Base-by-base conservation (phyloP, 2,329 filamentous ascomycete species). In the Neonectria magnoliae region DNA sequence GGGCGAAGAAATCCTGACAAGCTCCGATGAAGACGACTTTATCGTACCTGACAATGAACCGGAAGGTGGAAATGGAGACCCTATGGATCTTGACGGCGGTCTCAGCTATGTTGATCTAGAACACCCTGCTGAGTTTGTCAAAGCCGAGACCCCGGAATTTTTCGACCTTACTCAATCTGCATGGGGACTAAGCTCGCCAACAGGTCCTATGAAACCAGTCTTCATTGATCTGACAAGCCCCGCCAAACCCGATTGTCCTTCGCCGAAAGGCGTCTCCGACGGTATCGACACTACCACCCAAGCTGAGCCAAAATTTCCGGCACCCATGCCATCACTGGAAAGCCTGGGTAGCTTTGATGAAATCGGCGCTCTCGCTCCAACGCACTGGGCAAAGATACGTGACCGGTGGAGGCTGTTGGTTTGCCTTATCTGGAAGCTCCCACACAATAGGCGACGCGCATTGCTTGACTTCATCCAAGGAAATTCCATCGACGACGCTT, bases 1-100 rank as follows among this genome's bases (percentile, higher is more conserved):
- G 20, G 83, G 80, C 14, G 85, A 84, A 14, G 87, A 89, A 52
- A 62, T 83, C 9, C 69, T 88, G n/a, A 83, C 81, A 2, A 87
- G 84, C 65, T 65, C 84, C 20, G 85, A 85, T 25, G 83, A 84
- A 25, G 80, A 81, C 9, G 77, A 81, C 48, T 89, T 90, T 64
- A 76, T 91, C 51, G 80, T 87, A 29, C 71, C 70, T 2, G 76
- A 77, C 16, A 62, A 73, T 7, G 64, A 69, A 11, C 48, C 33
- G n/a, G 31, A 47, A 41, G n/a, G 16, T 33, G 11, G n/a, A 7
- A 22, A 25, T 29, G 56, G 25, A 13, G 57, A 64, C 11, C 36
- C 44, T 6, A 62, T 67, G 60, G 64, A 65, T 8, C 27, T 64
- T n/a, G 53, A 56, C 13, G 55, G 63, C 18, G 63, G 48, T 18